Evolutionary conservation across 1,284 basidiomycete genomes (phyloP).

Genomic region (Butyriboletus regius): DNA sequence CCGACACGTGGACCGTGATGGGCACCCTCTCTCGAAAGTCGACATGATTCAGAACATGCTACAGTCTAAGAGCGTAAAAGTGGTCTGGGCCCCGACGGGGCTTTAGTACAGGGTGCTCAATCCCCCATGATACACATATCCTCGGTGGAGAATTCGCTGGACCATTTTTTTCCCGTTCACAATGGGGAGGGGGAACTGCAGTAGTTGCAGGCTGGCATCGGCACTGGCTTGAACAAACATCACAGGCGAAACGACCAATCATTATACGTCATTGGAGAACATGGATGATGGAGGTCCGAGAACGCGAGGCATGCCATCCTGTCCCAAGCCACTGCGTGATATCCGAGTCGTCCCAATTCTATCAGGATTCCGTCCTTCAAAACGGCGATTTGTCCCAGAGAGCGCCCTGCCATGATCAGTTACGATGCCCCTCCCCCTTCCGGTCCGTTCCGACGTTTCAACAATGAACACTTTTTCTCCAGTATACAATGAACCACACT

Average conservation of each 20-base stretch:
- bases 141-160: not conserved
- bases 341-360: slow-evolving; percentile 3
- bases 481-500: not conserved
- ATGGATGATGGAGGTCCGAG: not conserved
- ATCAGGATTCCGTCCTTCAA: slow-evolving; percentile 4
- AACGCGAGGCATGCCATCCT: slow-evolving; percentile 7
- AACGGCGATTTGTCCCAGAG: slow-evolving; percentile 6
- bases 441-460: not conserved
- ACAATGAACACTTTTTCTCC: not conserved
- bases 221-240: slow-evolving; percentile 1
- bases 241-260: not conserved
- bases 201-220: not conserved
- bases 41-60: not conserved
- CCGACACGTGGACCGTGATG: not conserved
- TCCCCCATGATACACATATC: not conserved
- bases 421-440: not conserved
- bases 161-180: not conserved
- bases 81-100: not conserved
- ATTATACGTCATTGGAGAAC: not conserved
- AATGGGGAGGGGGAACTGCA: not conserved
- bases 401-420: not conserved
- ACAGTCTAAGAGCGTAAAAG: not conserved
- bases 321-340: no score
- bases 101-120: not conserved
- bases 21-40: not conserved